Evolutionary conservation across 2,329 filamentous ascomycete species (phyloP), one percentile per base, ranked within the genome.

Genomic region (Colletotrichum sp.): DNA sequence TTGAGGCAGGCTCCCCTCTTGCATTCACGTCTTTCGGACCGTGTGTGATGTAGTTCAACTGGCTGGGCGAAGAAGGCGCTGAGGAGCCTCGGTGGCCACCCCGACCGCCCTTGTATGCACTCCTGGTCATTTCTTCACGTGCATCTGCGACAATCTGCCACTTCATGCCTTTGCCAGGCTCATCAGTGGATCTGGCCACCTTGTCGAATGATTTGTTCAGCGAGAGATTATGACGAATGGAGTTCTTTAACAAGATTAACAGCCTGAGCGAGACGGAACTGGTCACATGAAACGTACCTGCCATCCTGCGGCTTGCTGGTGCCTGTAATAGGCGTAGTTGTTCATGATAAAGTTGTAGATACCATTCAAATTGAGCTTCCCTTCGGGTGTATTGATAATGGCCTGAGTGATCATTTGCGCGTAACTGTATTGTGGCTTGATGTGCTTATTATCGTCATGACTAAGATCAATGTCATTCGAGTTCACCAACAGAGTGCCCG

Each of bases 141-240:
- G 93, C 91, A 78, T 98, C 95, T 2, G 94, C 90, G 6, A 95
- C 93, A 81, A 99, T 96, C 84, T 96, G 95, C 97, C 97, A 99
- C 83, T 99, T 99, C 96, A 98, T 99, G 32, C 97, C 97, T 84
- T 99, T 99, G 15, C 97, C 97, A 26, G 97, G 97, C 83, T 99
- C 97, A 80, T 99, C 95, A 0, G 96, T 98, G 18, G 95, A 93
- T 63, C 97, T 93, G 5, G 97, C 94, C 10, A 98, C 94, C 84
- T 99, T 99, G 80, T 96, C 93, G 81, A 99, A 99, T 0, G 94
- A 93, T 83, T 98, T 98, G 84, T 98, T 99, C 57, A 99, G 86
- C 1, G 97, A 99, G 16, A 99, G 86, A 80, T 99, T 99, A 83
- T 99, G 97, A 15, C 97, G 93, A 79, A 99, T 99, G 0, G 96